Conservation (phyloP, 371 early-diverging fungal genomes). For the Chytridium lagenaria region DNA sequence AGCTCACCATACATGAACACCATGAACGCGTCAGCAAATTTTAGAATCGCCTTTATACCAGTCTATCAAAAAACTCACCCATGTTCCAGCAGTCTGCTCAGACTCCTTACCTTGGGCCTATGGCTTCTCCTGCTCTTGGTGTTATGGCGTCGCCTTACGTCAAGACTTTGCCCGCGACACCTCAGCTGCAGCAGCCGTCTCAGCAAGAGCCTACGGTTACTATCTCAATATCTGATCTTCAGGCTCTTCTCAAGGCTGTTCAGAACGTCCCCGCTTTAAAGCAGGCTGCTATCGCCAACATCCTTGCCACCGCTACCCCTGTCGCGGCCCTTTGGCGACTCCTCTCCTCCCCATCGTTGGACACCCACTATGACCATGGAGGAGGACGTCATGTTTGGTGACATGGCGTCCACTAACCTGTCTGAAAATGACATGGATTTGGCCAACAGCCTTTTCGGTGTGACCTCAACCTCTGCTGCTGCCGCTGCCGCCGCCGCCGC, state of each 20-base stretch:
- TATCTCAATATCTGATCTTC: conserved; percentile 9
- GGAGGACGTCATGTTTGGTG: background rate
- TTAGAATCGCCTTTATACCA: background rate
- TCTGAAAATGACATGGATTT: background rate
- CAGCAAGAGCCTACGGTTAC: conserved; percentile 10
- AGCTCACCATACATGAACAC: background rate
- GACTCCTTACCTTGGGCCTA: background rate
- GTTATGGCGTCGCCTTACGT: background rate
- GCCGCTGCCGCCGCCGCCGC: background rate
- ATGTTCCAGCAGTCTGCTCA: background rate
- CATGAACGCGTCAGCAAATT: background rate
- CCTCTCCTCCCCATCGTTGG: conserved; percentile 8
- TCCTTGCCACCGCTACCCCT: background rate
- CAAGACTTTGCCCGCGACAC: background rate
- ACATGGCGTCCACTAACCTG: background rate
- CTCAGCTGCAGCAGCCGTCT: background rate
- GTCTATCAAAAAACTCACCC: background rate
- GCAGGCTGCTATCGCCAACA: background rate
- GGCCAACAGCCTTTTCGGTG: background rate
- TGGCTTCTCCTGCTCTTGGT: background rate
- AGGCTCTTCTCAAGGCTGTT: conserved; percentile 11
- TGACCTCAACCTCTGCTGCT: background rate
- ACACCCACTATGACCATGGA: no score
- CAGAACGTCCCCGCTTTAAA: no score
- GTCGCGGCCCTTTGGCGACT: background rate